Evolutionary conservation across 2,329 filamentous ascomycete genomes (phyloP).

Genomic region (Verticillium longisporum): DNA sequence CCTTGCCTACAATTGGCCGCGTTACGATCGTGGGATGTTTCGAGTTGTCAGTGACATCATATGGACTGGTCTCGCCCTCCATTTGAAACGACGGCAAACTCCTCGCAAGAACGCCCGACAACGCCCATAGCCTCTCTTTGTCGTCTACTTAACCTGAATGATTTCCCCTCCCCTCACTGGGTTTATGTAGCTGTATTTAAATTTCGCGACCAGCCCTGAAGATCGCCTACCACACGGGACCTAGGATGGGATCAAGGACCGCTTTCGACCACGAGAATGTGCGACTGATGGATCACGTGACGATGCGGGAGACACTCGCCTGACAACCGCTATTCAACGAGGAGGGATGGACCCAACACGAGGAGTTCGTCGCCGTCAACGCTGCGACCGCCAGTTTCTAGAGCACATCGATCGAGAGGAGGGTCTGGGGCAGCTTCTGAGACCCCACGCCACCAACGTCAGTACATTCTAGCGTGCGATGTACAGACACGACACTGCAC

Average conservation of each 20-base stretch:
- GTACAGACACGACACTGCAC: background rate
- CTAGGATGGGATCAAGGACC: too few relatives aligned
- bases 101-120: background rate
- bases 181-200: background rate
- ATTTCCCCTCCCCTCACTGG: background rate
- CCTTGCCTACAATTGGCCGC: background rate
- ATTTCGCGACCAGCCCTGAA: too few relatives aligned
- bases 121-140: background rate
- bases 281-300: too few relatives aligned
- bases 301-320: too few relatives aligned
- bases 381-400: too few relatives aligned
- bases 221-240: too few relatives aligned
- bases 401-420: too few relatives aligned
- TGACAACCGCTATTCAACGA: too few relatives aligned
- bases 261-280: too few relatives aligned
- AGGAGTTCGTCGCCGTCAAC: too few relatives aligned
- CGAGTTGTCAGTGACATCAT: slow-evolving; percentile 4
- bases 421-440: background rate
- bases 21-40: slow-evolving; percentile 3
- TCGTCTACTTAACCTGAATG: background rate
- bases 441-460: background rate
- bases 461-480: background rate
- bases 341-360: too few relatives aligned
- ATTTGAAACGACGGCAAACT: background rate
- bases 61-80: background rate